phyloP scores from a whole-genome alignment of 2,329 filamentous ascomycete genomes.

The Alternaria panax region DNA sequence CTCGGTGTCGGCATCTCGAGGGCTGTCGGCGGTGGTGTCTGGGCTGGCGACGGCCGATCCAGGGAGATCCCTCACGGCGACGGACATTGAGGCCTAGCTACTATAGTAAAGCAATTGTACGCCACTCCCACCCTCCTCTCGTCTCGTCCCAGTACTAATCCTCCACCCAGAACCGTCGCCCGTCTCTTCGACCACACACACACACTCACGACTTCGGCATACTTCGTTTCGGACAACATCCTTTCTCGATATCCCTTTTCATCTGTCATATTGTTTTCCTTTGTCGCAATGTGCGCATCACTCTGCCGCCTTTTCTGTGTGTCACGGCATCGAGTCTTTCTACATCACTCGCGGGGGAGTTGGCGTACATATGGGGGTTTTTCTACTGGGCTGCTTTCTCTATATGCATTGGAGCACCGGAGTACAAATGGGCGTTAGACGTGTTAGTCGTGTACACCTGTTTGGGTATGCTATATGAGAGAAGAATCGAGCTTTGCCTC shows the following conservation, averaged over 20 bases:
- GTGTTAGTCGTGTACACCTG: slow-evolving; percentile 9
- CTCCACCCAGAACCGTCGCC: slow-evolving; percentile 3
- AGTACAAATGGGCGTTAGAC: slow-evolving; percentile 15
- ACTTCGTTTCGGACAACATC: slow-evolving; percentile 22
- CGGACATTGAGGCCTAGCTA: slow-evolving; percentile 1
- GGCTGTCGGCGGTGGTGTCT: slow-evolving; percentile 59
- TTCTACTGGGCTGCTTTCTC: slow-evolving; percentile 11
- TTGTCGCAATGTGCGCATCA: slow-evolving; percentile 20
- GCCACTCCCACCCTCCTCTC: neutral
- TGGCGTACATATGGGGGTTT: slow-evolving; percentile 7
- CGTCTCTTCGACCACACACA: slow-evolving; percentile 1
- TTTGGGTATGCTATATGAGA: slow-evolving; percentile 3
- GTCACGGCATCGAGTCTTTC: slow-evolving; percentile 10
- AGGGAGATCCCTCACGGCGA: slow-evolving; percentile 44
- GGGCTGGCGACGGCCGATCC: slow-evolving; percentile 49
- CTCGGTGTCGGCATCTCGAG: slow-evolving; percentile 58
- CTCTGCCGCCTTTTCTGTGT: slow-evolving; percentile 10
- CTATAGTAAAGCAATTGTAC: neutral
- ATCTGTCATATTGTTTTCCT: slow-evolving; percentile 24
- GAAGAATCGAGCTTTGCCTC: slow-evolving; percentile 10
- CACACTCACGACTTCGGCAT: slow-evolving; percentile 20
- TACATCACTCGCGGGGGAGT: slow-evolving; percentile 7
- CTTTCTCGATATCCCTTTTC: slow-evolving; percentile 30
- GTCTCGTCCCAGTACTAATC: neutral
- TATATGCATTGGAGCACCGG: slow-evolving; percentile 18